Base-by-base conservation (phyloP, 2,329 filamentous ascomycete species). In the Penicillium hordei region DNA sequence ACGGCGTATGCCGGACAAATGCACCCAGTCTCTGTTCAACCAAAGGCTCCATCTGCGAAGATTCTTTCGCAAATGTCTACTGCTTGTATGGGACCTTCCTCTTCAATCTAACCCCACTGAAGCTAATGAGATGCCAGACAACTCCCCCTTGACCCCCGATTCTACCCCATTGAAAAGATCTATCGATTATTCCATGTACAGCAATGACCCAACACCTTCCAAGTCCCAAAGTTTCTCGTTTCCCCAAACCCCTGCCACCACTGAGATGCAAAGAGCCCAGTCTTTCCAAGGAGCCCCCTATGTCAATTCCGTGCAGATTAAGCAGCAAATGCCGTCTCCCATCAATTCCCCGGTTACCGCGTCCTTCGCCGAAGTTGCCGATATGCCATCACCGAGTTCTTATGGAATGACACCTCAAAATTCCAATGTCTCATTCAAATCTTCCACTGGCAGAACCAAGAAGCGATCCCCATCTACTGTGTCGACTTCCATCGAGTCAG, bases 21-120 rank as follows among this genome's bases (percentile, higher is more conserved):
- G 60, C 68, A 76, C 55, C 72, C 73, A 59, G 65, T 74, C 60
- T 76, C 74, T 59, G 66, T 69, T 61, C 76, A 76, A 62, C 75
- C 73, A 57, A 74, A 75, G 57, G 64, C 68, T 59, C 67, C 67
- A 58, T 67, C 70, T 6, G 65, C 70, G 40, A 68, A 70, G 44
- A 71, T 80, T 58, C 81, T 82, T 72, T 86, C 87, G 56, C 78
- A 81, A 55, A 91, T 87, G 56, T 88, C 87, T 57, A 81, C 80
- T 62, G 63, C 60, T 49, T 67, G 65, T 66, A 62, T 55, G 65
- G 65, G 19, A 13, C 23, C 6, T 21, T 8, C 12, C 9, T 23
- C 0, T 31, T 31, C 5, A 21, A 15, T 21, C 4, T 17, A 13
- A 33, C n/a, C 13, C 10, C 3, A 3, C 2, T 5, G 8, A 21